These are phyloP conservation scores for Coelastrella sp. DNA, from an alignment of 139 green algal species.

Conservation along the genomic window DNA sequence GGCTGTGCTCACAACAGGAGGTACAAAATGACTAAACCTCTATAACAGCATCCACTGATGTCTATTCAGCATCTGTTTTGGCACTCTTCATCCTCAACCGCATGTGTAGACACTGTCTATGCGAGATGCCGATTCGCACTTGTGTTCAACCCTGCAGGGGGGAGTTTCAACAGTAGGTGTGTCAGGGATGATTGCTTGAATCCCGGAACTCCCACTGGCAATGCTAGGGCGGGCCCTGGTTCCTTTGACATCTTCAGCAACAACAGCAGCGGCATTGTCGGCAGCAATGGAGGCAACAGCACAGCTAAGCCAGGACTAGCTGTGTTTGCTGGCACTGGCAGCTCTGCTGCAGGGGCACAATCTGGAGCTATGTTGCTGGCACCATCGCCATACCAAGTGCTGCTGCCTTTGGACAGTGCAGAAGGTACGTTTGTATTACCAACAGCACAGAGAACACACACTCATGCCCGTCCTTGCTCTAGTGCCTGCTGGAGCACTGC, in stretches of 20 bases:
- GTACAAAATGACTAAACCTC: no score
- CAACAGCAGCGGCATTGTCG: constrained; percentile 29
- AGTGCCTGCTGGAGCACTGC: no score
- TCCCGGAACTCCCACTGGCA: constrained; percentile 3
- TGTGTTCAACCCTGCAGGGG: not conserved
- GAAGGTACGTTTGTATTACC: no score
- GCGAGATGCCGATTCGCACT: not conserved
- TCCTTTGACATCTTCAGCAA: constrained; percentile 27
- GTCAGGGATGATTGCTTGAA: not conserved
- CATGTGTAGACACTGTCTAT: no score
- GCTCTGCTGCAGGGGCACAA: constrained; percentile 9
- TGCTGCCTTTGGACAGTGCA: constrained; percentile 21
- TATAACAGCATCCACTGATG: no score
- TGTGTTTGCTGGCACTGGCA: not conserved
- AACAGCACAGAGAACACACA: no score
- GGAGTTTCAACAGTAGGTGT: not conserved
- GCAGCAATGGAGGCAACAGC: not conserved
- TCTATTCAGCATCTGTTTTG: not conserved
- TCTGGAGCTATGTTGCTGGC: constrained; percentile 21
- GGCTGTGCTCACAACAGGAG: no score
- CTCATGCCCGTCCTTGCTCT: no score
- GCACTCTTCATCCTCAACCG: no score
- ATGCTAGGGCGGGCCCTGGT: not conserved
- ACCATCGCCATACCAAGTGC: constrained; percentile 39
- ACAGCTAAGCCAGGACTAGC: constrained; percentile 7